phyloP scores from a whole-genome alignment of 31 red algal genomes.

The Bonnemaisonia californica region DNA sequence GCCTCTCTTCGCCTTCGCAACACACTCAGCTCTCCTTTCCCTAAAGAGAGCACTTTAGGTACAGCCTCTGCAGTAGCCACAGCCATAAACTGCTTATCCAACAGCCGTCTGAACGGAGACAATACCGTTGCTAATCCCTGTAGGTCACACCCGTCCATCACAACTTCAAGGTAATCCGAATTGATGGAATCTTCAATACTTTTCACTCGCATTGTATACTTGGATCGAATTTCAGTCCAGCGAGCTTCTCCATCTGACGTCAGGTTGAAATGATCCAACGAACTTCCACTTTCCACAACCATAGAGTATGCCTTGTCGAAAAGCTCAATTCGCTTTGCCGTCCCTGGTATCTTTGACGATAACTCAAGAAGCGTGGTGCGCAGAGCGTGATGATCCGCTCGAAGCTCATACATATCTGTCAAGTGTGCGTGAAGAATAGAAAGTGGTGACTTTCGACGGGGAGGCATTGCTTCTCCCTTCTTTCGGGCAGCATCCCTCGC shows the following conservation, averaged over 20 bases:
- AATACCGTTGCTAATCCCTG: constrained; percentile 12
- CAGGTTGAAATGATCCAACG: constrained; percentile 55
- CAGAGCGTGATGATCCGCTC: constrained; percentile 44
- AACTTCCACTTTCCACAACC: constrained; percentile 25
- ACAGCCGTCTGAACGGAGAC: constrained; percentile 33
- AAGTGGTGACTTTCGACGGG: constrained; percentile 44
- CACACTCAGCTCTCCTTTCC: constrained; percentile 12
- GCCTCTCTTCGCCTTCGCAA: constrained; percentile 15
- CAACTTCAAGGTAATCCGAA: constrained; percentile 39
- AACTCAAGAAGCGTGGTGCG: constrained; percentile 17
- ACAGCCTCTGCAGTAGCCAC: constrained; percentile 35
- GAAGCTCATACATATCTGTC: constrained; percentile 54
- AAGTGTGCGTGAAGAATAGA: constrained; percentile 49
- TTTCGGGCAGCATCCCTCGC: constrained; percentile 58
- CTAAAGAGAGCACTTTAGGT: constrained; percentile 33
- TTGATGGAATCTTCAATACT: constrained; percentile 33
- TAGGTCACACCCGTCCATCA: constrained; percentile 20
- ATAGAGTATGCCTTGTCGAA: constrained; percentile 31
- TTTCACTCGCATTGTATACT: constrained; percentile 12
- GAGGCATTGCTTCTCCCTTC: constrained; percentile 56
- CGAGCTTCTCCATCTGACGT: constrained; percentile 14
- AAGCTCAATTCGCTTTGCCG: constrained; percentile 17
- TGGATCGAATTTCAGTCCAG: constrained; percentile 34
- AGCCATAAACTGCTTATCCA: constrained; percentile 72
- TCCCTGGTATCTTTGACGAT: neutral